phyloP scores from a whole-genome alignment of 148 eudicot species.

The Rhododendron williamsianum region DNA sequence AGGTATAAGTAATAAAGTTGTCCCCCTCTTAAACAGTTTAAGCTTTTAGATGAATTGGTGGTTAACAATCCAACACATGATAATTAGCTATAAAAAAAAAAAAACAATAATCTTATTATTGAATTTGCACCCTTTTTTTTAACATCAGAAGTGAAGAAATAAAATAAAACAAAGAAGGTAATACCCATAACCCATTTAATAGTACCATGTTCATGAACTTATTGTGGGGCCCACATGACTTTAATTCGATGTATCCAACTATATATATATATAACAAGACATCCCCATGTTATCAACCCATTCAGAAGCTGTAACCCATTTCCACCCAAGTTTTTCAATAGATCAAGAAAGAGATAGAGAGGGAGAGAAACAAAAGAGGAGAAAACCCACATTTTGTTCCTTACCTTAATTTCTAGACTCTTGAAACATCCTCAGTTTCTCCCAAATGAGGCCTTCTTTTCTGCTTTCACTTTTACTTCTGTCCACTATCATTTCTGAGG shows the following conservation, averaged over 20 bases:
- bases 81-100: no score
- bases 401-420: neutral
- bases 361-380: neutral
- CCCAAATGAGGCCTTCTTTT: constrained; percentile 29
- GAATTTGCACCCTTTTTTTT: no score
- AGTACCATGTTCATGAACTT: neutral
- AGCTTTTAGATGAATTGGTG: no score
- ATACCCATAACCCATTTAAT: neutral
- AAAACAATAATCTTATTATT: no score
- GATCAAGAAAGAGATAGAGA: neutral
- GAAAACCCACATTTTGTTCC: neutral
- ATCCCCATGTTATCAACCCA: constrained; percentile 1
- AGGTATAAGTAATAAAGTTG: no score
- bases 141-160: neutral
- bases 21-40: no score
- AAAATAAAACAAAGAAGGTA: neutral
- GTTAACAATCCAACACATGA: no score
- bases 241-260: neutral
- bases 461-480: constrained; percentile 29
- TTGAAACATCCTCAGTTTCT: neutral
- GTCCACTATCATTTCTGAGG: constrained; percentile 28
- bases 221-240: neutral
- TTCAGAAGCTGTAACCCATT: constrained; percentile 1
- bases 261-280: neutral
- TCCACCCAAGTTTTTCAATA: neutral